Percentiles rank a stretch among this genome's conserved stretches.
Evolutionary conservation across 345 rosid genomes (phyloP).

Genomic region (Lepidium sativum): DNA sequence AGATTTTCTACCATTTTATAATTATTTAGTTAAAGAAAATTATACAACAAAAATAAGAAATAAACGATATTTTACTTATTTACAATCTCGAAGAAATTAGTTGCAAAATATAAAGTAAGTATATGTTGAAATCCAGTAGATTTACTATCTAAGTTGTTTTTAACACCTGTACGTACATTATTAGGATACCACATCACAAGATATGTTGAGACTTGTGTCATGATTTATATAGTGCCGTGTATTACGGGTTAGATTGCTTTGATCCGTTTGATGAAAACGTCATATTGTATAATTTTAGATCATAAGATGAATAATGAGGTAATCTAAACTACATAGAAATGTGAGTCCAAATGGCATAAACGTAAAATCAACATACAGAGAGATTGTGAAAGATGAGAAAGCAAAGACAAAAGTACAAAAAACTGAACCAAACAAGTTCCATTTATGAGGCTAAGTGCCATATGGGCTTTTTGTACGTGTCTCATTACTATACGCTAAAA

Average conservation of each 20-base stretch:
- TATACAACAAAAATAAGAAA: too few species aligned
- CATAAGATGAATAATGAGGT: background rate
- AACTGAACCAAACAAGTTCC: slow-evolving; percentile 19
- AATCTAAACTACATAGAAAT: background rate
- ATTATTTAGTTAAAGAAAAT: too few species aligned
- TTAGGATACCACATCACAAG: background rate
- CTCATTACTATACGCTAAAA: background rate
- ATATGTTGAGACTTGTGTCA: background rate
- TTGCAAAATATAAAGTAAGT: background rate
- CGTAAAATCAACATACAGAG: background rate
- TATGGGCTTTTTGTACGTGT: slow-evolving; percentile 10
- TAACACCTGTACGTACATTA: background rate
- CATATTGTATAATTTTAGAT: background rate
- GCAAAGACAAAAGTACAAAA: background rate
- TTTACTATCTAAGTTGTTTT: background rate
- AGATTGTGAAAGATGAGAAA: background rate
- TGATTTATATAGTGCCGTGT: background rate
- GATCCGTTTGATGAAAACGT: background rate
- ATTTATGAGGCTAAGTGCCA: slow-evolving; percentile 5
- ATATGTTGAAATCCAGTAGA: background rate
- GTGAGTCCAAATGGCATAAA: background rate
- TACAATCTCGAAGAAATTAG: too few species aligned
- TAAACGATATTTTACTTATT: too few species aligned
- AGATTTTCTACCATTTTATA: too few species aligned
- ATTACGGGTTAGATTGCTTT: background rate